Percentiles rank a stretch among this genome's conserved stretches.
phyloP scores from a whole-genome alignment of 129 eudicot species.

The Tanacetum coccineum region DNA sequence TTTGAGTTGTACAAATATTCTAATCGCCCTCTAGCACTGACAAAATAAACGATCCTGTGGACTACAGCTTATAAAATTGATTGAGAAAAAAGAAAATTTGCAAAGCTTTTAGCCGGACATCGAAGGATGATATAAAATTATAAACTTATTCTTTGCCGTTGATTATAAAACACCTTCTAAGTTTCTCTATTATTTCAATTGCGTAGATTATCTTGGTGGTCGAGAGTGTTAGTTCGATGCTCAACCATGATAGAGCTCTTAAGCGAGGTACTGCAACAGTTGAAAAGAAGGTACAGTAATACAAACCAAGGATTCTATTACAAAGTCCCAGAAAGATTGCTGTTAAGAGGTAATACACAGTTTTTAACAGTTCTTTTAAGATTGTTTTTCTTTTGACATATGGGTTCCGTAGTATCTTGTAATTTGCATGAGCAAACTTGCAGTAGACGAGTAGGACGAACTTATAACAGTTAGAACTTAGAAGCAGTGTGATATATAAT shows the following conservation, averaged over 20 bases:
- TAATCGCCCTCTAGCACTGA: background rate
- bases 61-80: background rate
- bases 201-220: slow-evolving; percentile 77
- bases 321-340: background rate
- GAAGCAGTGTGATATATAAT: background rate
- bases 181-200: background rate
- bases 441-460: background rate
- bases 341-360: slow-evolving; percentile 8
- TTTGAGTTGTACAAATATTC: too few species aligned
- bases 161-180: background rate
- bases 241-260: slow-evolving; percentile 77
- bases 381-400: slow-evolving; percentile 7
- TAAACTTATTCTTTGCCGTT: background rate
- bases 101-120: background rate
- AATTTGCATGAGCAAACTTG: slow-evolving; percentile 15
- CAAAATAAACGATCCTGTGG: background rate
- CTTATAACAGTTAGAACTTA: background rate
- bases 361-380: background rate
- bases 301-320: background rate
- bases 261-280: slow-evolving; percentile 34
- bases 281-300: slow-evolving; percentile 25
- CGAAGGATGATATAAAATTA: background rate
- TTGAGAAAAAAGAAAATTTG: background rate
- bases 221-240: slow-evolving; percentile 79
- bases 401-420: slow-evolving; percentile 5